Conservation (phyloP, 148 eudicot species). For the Rhododendron griersonianum region DNA sequence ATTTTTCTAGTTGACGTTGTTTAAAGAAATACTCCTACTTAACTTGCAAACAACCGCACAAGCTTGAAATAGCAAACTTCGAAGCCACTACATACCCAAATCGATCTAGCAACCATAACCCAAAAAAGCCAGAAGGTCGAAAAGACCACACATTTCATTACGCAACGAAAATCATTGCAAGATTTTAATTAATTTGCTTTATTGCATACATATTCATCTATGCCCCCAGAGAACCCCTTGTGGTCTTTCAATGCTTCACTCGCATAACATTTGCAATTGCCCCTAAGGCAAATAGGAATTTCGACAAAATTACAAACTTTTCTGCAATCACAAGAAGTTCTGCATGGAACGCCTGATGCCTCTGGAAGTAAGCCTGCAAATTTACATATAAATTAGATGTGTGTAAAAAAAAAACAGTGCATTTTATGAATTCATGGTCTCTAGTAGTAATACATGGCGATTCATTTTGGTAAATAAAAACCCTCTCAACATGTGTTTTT, state of each 20-base stretch:
- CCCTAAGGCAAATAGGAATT: not conserved
- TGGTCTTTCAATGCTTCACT: not conserved
- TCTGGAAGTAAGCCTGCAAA: not conserved
- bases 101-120: not conserved
- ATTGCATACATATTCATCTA: not conserved
- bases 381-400: not conserved
- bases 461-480: not conserved
- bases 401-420: no score
- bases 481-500: not conserved
- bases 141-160: not conserved
- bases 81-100: no score
- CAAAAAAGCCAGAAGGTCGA: no score
- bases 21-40: no score
- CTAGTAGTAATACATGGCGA: not conserved
- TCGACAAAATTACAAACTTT: not conserved
- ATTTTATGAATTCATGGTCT: no score
- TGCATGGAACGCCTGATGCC: not conserved
- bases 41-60: not conserved
- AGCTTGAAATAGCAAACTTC: not conserved
- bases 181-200: not conserved
- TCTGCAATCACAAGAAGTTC: not conserved
- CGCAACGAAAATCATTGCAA: not conserved
- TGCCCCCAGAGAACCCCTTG: not conserved
- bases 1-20: no score
- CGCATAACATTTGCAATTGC: not conserved